phyloP scores from a whole-genome alignment of 2,329 filamentous ascomycete species.

The Venturia effusa region DNA sequence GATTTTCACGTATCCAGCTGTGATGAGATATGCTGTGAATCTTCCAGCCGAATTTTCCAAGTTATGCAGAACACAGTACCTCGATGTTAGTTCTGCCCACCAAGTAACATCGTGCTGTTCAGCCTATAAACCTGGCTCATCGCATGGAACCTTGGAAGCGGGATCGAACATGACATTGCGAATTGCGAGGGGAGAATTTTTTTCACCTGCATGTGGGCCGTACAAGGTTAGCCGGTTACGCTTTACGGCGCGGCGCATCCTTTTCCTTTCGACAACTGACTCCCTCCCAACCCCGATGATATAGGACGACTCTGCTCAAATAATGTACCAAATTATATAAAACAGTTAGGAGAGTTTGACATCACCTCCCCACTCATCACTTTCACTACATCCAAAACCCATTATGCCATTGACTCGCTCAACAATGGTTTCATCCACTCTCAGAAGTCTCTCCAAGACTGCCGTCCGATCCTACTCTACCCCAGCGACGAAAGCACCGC shows the following conservation, averaged over 20 bases:
- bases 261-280: neutral
- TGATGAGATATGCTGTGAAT: too few relatives aligned
- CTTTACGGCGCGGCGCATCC: neutral
- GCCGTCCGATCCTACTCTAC: conserved; percentile 13
- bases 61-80: too few relatives aligned
- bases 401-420: conserved; percentile 24
- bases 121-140: neutral
- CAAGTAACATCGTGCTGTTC: neutral
- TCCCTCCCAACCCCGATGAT: neutral
- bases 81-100: neutral
- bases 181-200: neutral
- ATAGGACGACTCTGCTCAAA: neutral
- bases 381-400: conserved; percentile 5
- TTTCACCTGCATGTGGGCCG: neutral
- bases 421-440: conserved; percentile 14
- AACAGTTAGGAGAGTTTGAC: neutral
- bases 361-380: neutral
- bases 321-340: neutral
- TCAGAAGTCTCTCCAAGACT: conserved; percentile 22
- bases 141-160: neutral
- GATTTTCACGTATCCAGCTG: too few relatives aligned
- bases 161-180: neutral
- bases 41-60: too few relatives aligned
- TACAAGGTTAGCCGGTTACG: neutral
- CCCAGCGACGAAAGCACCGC: conserved; percentile 38